Evolutionary conservation across 768 basidiomycete species (phyloP).

Genomic region (Serendipita sp.): DNA sequence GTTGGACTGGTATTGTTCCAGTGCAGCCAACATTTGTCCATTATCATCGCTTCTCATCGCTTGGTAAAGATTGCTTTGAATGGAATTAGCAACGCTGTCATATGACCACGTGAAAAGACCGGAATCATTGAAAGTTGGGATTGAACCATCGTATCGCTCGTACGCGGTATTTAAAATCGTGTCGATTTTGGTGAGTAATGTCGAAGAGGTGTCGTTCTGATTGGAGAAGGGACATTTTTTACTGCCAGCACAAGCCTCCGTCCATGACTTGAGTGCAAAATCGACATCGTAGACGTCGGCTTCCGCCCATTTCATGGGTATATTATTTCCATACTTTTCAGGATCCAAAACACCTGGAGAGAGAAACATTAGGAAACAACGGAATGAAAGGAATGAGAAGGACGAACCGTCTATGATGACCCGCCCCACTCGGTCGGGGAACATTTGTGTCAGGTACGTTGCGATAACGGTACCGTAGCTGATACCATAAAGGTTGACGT

Average conservation of each 20-base stretch:
- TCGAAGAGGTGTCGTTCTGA: background rate
- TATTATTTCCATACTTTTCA: background rate
- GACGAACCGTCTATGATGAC: conserved; percentile 7
- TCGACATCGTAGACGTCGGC: background rate
- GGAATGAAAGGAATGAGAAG: background rate
- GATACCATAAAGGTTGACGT: conserved; percentile 1
- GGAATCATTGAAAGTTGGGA: background rate
- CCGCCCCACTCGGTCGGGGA: conserved; percentile 7
- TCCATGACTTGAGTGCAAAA: background rate
- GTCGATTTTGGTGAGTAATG: background rate
- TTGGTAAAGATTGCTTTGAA: background rate
- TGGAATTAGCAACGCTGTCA: background rate
- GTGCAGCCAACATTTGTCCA: too few species aligned
- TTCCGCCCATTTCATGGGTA: background rate
- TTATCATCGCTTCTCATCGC: background rate
- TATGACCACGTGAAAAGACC: background rate
- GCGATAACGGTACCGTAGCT: conserved; percentile 4
- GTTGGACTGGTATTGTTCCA: too few species aligned
- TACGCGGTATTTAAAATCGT: background rate
- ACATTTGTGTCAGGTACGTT: conserved; percentile 8
- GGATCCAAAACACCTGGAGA: background rate
- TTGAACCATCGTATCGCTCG: background rate
- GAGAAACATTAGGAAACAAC: background rate
- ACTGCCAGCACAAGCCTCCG: background rate
- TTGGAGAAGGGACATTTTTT: background rate